Evolutionary conservation across 345 rosid genomes (phyloP).

Genomic region (Psidium friedrichsthalianum): DNA sequence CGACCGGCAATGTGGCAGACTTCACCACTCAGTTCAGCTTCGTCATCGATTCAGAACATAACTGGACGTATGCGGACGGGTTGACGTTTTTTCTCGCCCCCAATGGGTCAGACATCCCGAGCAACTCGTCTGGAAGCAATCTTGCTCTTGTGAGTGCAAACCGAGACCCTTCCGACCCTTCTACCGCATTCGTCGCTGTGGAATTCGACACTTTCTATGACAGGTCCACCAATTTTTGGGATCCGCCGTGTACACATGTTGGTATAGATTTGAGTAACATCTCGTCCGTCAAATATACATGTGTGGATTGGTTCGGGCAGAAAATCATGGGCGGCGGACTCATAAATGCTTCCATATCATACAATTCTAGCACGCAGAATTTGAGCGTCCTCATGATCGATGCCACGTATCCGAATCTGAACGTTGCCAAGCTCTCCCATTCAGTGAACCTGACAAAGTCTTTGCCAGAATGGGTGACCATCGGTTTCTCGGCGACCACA

Average conservation of each 20-base stretch:
- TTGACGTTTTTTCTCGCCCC: conserved; percentile 6
- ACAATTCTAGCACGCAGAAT: neutral
- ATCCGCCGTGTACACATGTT: conserved; percentile 1
- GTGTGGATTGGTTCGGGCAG: neutral
- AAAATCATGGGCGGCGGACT: neutral
- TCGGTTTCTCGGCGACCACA: conserved; percentile 12
- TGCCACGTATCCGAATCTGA: neutral
- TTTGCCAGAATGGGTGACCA: conserved; percentile 10
- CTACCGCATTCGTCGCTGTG: conserved; percentile 6
- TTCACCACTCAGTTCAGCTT: conserved; percentile 10
- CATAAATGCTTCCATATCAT: neutral
- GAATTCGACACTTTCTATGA: conserved; percentile 6
- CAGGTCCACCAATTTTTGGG: neutral
- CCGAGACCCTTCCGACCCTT: neutral
- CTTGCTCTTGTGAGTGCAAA: neutral
- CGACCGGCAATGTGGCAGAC: neutral
- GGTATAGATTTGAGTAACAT: conserved; percentile 3
- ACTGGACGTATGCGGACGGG: neutral
- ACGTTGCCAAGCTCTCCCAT: neutral
- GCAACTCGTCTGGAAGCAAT: neutral
- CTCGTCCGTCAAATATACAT: neutral
- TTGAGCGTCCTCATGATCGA: neutral
- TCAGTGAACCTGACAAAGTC: neutral
- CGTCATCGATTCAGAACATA: neutral
- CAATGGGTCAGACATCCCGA: neutral